Percentiles rank a stretch among this genome's conserved stretches.
Conservation (phyloP, 2,329 filamentous ascomycete genomes). For the Microsporum ferrugineum region DNA sequence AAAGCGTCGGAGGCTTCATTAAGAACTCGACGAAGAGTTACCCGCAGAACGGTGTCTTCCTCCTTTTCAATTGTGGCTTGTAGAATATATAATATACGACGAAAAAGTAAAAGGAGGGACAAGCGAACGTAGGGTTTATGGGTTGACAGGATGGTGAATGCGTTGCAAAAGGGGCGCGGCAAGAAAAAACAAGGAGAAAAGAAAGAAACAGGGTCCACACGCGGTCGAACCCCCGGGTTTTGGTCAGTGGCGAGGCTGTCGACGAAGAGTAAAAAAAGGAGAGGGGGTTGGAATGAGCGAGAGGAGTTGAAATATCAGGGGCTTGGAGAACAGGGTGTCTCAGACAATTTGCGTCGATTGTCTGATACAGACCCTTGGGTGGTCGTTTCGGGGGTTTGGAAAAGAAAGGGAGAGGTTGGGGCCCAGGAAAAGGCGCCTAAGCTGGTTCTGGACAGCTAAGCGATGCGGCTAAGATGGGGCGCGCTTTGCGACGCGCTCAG, state of each 20-base stretch:
- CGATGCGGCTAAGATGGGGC: not conserved
- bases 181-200: not conserved
- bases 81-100: not conserved
- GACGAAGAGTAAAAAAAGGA: not conserved
- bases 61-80: not conserved
- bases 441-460: conserved; percentile 6
- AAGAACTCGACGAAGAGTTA: conserved; percentile 5
- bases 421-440: not conserved
- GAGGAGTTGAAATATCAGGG: not conserved
- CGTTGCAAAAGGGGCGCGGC: not conserved
- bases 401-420: conserved; percentile 2
- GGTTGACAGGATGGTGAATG: not conserved
- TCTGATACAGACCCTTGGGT: conserved; percentile 4
- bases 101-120: not conserved
- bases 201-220: not conserved
- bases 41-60: not conserved
- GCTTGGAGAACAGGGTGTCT: not conserved
- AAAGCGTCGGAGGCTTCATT: conserved; percentile 3
- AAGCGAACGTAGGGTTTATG: not conserved
- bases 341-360: not conserved
- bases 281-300: not conserved
- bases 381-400: not conserved
- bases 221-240: not conserved
- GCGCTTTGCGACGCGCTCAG: not conserved
- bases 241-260: not conserved